A percentile compares a stretch with the other conserved stretches of the same genome.
Conservation (phyloP, 2,329 filamentous ascomycete genomes). For the Bimuria novae-zelandiae region DNA sequence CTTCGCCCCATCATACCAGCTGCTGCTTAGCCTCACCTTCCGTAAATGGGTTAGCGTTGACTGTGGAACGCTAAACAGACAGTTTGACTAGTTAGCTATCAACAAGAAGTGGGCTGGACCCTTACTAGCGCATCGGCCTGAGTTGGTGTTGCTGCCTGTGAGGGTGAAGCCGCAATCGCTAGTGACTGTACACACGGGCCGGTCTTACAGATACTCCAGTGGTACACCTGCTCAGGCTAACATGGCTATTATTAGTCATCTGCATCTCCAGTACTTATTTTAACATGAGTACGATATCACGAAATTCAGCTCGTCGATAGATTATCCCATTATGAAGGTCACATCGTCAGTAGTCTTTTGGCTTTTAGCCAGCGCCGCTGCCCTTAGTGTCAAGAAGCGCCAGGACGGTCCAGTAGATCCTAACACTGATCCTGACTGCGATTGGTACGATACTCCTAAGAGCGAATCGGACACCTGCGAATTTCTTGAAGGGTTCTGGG, state of each 20-base stretch:
- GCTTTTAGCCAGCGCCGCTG: not conserved
- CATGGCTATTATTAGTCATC: not conserved
- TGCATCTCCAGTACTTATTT: not conserved
- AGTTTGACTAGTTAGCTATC: too few relatives aligned
- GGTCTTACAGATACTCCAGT: not conserved
- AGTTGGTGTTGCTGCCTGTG: too few relatives aligned
- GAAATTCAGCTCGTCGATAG: not conserved
- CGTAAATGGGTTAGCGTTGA: too few relatives aligned
- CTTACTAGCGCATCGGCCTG: too few relatives aligned
- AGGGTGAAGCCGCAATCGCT: too few relatives aligned
- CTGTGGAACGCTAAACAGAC: too few relatives aligned
- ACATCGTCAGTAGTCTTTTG: not conserved
- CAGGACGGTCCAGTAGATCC: slow-evolving; percentile 16
- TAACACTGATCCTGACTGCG: slow-evolving; percentile 18
- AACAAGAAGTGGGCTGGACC: too few relatives aligned
- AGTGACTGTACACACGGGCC: not conserved
- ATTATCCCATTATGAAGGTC: not conserved
- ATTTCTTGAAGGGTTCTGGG: slow-evolving; percentile 12
- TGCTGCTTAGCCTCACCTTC: too few relatives aligned
- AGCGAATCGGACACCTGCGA: slow-evolving; percentile 12
- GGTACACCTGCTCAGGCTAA: not conserved
- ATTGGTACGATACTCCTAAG: slow-evolving; percentile 13
- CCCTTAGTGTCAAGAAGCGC: not conserved
- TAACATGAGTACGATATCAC: not conserved
- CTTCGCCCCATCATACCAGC: too few relatives aligned